These are phyloP conservation scores for Dactylis glomerata DNA, from an alignment of 176 grass and related monocot species.

Conservation along the genomic window DNA sequence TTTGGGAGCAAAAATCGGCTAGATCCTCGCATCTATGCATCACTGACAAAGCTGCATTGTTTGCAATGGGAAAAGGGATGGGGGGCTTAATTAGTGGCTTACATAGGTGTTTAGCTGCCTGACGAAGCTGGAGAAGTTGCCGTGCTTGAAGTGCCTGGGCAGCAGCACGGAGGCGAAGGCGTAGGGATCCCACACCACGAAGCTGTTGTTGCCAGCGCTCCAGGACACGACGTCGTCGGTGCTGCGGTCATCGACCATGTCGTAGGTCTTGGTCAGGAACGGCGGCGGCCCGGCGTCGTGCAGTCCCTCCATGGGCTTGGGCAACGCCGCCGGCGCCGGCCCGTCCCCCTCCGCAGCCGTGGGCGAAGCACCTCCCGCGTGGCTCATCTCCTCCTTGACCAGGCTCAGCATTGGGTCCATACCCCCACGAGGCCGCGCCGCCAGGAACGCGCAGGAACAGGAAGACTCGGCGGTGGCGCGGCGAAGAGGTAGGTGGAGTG, in stretches of 20 bases:
- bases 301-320: constrained; percentile 76
- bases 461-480: neutral
- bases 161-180: constrained; percentile 64
- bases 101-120: constrained; percentile 96
- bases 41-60: neutral
- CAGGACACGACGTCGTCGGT: constrained; percentile 68
- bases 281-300: constrained; percentile 79
- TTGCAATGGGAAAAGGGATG: constrained; percentile 6
- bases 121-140: constrained; percentile 88
- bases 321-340: neutral
- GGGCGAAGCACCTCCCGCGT: neutral
- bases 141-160: constrained; percentile 75
- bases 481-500: neutral
- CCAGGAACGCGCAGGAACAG: neutral
- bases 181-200: constrained; percentile 90
- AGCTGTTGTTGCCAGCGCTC: constrained; percentile 70
- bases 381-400: constrained; percentile 69
- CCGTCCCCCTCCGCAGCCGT: neutral
- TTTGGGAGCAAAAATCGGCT: neutral
- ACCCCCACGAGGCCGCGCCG: too few relatives aligned
- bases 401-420: constrained; percentile 60
- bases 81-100: neutral
- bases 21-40: neutral
- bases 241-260: constrained; percentile 63
- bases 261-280: constrained; percentile 88